These are phyloP conservation scores for Tetrahymena thermophila DNA, from an alignment of 73 alveolate species.

Conservation along the genomic window DNA sequence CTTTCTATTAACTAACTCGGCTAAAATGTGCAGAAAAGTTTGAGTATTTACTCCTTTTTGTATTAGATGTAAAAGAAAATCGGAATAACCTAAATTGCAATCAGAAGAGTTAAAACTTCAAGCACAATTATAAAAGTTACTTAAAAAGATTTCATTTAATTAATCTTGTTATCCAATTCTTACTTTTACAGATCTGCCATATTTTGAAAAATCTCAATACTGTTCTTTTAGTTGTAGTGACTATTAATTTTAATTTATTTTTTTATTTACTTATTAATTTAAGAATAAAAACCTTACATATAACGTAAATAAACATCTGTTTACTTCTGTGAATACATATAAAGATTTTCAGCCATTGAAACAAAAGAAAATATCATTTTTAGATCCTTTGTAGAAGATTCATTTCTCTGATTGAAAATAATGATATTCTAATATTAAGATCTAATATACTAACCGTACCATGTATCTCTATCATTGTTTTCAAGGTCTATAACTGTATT, in stretches of 20 bases:
- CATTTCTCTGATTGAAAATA: background rate
- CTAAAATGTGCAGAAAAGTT: background rate
- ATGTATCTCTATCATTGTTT: background rate
- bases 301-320: background rate
- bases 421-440: background rate
- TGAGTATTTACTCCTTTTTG: background rate
- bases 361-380: background rate
- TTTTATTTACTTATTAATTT: too few relatives aligned
- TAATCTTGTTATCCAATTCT: background rate
- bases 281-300: background rate
- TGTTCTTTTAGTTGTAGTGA: background rate
- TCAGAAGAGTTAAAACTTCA: background rate
- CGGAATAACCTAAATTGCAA: background rate
- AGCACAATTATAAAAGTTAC: background rate
- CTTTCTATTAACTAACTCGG: background rate
- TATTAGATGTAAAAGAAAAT: background rate
- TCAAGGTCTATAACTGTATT: background rate
- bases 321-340: background rate
- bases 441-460: background rate
- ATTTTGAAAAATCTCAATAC: background rate
- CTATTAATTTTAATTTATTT: background rate
- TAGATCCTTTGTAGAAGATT: background rate
- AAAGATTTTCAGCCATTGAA: background rate
- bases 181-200: background rate
- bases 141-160: background rate